Evolutionary conservation across 306 rosid genomes (phyloP).

Genomic region (Corylus americana): DNA sequence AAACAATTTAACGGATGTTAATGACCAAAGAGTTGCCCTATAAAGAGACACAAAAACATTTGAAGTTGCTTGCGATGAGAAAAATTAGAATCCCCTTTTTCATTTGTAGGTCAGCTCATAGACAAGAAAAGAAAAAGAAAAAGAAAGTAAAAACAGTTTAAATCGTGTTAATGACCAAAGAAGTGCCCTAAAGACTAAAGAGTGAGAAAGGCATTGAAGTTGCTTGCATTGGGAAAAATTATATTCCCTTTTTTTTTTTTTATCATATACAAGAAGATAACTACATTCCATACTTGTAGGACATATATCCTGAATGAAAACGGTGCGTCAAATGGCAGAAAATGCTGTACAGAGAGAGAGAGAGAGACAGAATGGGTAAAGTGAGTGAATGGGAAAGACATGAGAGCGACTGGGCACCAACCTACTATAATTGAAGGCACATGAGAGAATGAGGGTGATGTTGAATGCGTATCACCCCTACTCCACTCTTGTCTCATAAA

Average conservation of each 20-base stretch:
- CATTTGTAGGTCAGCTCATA: neutral
- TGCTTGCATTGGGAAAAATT: neutral
- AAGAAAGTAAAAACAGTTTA: neutral
- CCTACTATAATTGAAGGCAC: conserved; percentile 58
- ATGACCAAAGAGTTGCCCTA: too few species aligned
- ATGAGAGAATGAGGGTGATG: conserved; percentile 34
- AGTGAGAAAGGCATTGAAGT: neutral
- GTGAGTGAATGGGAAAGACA: conserved; percentile 1
- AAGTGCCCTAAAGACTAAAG: neutral
- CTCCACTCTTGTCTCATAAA: conserved; percentile 25
- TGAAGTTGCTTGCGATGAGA: neutral
- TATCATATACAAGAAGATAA: too few species aligned
- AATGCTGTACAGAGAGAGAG: neutral
- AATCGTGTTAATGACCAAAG: neutral
- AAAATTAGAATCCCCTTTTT: too few species aligned
- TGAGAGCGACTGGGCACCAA: conserved; percentile 63
- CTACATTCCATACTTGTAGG: neutral
- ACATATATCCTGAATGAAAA: neutral
- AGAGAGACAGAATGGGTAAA: neutral
- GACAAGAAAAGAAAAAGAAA: neutral
- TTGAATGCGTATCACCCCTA: conserved; percentile 1
- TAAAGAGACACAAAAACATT: too few species aligned
- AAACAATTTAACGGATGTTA: too few species aligned
- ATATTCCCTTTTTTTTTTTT: neutral
- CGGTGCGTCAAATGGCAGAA: neutral